A percentile compares a stretch with the other conserved stretches of the same genome.
These are phyloP conservation scores for Hymenoscyphus occultus DNA, from an alignment of 2,329 filamentous ascomycete genomes.

Conservation along the genomic window DNA sequence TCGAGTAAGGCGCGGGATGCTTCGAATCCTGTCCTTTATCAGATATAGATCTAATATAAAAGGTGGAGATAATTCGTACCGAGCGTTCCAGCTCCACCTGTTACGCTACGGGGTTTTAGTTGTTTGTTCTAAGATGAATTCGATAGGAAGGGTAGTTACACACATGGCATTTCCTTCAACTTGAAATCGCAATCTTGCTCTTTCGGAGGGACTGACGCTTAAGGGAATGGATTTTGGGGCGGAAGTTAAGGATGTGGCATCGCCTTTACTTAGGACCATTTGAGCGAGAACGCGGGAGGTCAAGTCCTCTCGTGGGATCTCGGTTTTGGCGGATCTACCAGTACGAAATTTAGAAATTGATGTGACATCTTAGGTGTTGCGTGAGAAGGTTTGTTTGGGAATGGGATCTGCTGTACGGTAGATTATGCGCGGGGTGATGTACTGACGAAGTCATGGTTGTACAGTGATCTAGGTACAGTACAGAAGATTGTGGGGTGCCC, in stretches of 20 bases:
- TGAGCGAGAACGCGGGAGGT: slow-evolving; percentile 28
- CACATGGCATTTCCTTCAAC: slow-evolving; percentile 51
- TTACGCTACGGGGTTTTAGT: slow-evolving; percentile 40
- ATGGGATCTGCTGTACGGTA: too few relatives aligned
- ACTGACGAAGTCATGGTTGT: background rate
- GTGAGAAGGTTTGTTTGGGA: background rate
- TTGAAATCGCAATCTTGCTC: slow-evolving; percentile 47
- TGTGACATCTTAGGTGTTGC: background rate
- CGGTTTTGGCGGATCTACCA: slow-evolving; percentile 4
- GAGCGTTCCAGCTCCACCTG: slow-evolving; percentile 64
- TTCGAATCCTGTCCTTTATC: slow-evolving; percentile 40
- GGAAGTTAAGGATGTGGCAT: slow-evolving; percentile 40
- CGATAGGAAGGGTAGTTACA: background rate
- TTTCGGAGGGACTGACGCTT: slow-evolving; percentile 37
- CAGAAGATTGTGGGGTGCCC: background rate
- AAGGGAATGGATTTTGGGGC: slow-evolving; percentile 45
- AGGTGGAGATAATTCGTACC: slow-evolving; percentile 29
- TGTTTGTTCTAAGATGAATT: background rate
- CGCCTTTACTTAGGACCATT: slow-evolving; percentile 48
- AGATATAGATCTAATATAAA: background rate
- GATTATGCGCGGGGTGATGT: background rate
- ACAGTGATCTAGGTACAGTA: background rate
- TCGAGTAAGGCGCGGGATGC: slow-evolving; percentile 63
- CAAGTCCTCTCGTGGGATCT: slow-evolving; percentile 38
- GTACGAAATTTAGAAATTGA: background rate